Percentiles rank a stretch among this genome's conserved stretches.
phyloP scores from a whole-genome alignment of 176 grass and related monocot genomes.

The Lolium rigidum region DNA sequence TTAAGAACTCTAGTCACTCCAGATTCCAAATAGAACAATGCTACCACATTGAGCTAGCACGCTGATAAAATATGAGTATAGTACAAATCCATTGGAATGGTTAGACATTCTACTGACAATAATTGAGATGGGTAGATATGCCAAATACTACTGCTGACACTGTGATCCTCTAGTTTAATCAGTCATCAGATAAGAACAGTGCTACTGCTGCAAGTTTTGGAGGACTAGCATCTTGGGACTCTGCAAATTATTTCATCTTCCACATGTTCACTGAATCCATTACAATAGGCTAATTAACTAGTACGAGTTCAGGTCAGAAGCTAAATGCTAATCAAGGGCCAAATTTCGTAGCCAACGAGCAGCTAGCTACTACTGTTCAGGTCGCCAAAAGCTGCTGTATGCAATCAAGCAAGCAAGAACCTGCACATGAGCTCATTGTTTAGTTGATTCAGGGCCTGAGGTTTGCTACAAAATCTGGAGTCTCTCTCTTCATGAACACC shows the following conservation, averaged over 20 bases:
- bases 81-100: neutral
- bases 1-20: slow-evolving; percentile 17
- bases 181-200: slow-evolving; percentile 43
- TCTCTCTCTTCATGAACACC: slow-evolving; percentile 26
- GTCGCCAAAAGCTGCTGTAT: slow-evolving; percentile 22
- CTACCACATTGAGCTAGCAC: neutral
- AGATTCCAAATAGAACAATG: slow-evolving; percentile 21
- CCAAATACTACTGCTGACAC: neutral
- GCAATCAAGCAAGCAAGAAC: slow-evolving; percentile 37
- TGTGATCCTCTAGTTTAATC: neutral
- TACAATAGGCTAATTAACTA: slow-evolving; percentile 48
- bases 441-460: slow-evolving; percentile 13
- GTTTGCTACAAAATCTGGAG: slow-evolving; percentile 19
- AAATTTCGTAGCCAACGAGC: neutral
- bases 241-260: slow-evolving; percentile 26
- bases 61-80: neutral
- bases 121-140: slow-evolving; percentile 9
- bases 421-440: slow-evolving; percentile 42
- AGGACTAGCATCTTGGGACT: slow-evolving; percentile 47
- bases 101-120: slow-evolving; percentile 3
- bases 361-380: slow-evolving; percentile 32
- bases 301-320: slow-evolving; percentile 28
- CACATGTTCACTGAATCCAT: slow-evolving; percentile 54
- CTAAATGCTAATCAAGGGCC: slow-evolving; percentile 12
- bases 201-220: slow-evolving; percentile 12